These are phyloP conservation scores for Hericium erinaceus DNA, from an alignment of 768 basidiomycete genomes.

Conservation along the genomic window DNA sequence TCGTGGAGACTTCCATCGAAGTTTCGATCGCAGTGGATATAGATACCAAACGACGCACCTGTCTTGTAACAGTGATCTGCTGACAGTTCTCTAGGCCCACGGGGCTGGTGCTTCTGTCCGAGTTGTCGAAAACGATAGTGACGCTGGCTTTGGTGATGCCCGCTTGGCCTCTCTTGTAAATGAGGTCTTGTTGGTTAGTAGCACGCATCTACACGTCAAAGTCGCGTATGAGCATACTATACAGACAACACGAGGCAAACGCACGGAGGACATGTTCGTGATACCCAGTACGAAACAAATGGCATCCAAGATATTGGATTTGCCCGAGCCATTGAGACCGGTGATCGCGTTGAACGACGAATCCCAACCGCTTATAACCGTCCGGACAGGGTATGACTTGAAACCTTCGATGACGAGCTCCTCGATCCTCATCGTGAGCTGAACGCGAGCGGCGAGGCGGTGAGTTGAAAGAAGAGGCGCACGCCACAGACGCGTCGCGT, in stretches of 20 bases:
- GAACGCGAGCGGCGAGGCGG: neutral
- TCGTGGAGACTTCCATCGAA: too few relatives aligned
- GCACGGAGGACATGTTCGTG: conserved; percentile 89
- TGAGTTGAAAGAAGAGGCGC: neutral
- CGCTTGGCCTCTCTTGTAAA: conserved; percentile 98
- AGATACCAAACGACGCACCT: conserved; percentile 39
- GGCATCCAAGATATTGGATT: conserved; percentile 98
- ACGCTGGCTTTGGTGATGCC: conserved; percentile 96
- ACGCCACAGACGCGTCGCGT: neutral
- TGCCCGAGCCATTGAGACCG: conserved; percentile 91
- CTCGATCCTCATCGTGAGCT: conserved; percentile 12
- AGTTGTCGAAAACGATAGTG: conserved; percentile 98
- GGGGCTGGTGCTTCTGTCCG: conserved; percentile 77
- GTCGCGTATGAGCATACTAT: neutral
- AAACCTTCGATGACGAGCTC: conserved; percentile 51
- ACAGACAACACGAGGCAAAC: conserved; percentile 10
- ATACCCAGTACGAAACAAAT: conserved; percentile 98
- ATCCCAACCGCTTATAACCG: conserved; percentile 95
- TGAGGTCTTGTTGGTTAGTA: conserved; percentile 92
- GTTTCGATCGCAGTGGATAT: neutral
- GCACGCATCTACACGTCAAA: conserved; percentile 66
- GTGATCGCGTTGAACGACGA: conserved; percentile 98
- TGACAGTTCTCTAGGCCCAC: conserved; percentile 68
- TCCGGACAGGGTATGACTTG: conserved; percentile 95
- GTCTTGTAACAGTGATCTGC: conserved; percentile 95